A percentile compares a stretch with the other conserved stretches of the same genome.
phyloP scores from a whole-genome alignment of 805 yeast genomes.

The Kodamaea neixiangensis region DNA sequence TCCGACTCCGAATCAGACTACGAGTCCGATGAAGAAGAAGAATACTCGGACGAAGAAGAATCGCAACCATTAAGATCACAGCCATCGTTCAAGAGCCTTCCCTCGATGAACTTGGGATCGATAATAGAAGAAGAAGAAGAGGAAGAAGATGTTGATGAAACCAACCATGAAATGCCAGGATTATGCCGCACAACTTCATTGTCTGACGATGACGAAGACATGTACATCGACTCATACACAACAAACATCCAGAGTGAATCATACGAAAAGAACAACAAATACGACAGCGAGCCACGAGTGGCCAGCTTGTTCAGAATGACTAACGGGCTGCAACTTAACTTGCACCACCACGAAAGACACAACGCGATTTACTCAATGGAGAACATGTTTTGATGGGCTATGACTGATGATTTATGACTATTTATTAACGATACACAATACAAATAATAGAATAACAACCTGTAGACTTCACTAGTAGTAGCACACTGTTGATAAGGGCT shows the following conservation, averaged over 20 bases:
- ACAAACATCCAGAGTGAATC: slow-evolving; percentile 8
- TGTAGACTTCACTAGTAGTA: neutral
- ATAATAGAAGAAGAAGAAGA: slow-evolving; percentile 15
- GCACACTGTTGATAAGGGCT: neutral
- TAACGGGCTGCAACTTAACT: neutral
- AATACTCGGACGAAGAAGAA: slow-evolving; percentile 19
- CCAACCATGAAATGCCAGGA: slow-evolving; percentile 19
- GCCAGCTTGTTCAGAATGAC: slow-evolving; percentile 9
- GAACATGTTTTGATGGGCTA: slow-evolving; percentile 32
- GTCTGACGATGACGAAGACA: slow-evolving; percentile 22
- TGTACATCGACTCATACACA: slow-evolving; percentile 6
- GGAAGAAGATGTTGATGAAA: neutral
- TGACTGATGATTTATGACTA: slow-evolving; percentile 8
- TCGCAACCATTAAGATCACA: neutral
- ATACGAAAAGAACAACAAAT: neutral
- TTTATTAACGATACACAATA: neutral
- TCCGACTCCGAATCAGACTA: slow-evolving; percentile 18
- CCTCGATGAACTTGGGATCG: slow-evolving; percentile 20
- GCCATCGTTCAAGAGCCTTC: slow-evolving; percentile 17
- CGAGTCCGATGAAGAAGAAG: slow-evolving; percentile 16
- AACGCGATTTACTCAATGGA: slow-evolving; percentile 41
- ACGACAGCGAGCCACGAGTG: neutral
- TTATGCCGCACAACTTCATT: slow-evolving; percentile 19
- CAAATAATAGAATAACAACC: neutral
- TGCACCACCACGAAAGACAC: slow-evolving; percentile 20